A percentile compares a stretch with the other conserved stretches of the same genome.
Evolutionary conservation across 768 basidiomycete genomes (phyloP).

Genomic region (Boletus speciosus): DNA sequence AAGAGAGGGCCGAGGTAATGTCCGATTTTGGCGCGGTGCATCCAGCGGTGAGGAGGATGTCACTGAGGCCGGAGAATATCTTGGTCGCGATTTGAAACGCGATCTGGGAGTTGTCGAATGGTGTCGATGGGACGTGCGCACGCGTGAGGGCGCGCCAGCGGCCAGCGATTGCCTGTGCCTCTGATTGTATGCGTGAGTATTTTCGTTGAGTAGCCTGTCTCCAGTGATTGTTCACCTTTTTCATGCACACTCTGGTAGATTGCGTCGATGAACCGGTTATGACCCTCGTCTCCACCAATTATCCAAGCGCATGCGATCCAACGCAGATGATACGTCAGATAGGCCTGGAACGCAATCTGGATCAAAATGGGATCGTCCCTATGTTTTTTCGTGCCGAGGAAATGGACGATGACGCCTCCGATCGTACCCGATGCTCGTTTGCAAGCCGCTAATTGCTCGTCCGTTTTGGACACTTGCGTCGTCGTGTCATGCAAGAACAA

Average conservation of each 20-base stretch:
- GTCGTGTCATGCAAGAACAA: constrained; percentile 29
- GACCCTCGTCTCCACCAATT: constrained; percentile 25
- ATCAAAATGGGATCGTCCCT: constrained; percentile 34
- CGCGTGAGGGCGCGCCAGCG: constrained; percentile 44
- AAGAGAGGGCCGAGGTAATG: constrained; percentile 38
- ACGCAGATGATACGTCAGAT: constrained; percentile 23
- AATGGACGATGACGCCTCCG: constrained; percentile 24
- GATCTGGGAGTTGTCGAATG: constrained; percentile 22
- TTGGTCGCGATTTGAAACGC: constrained; percentile 22
- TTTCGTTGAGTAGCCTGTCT: neutral
- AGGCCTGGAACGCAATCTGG: constrained; percentile 36
- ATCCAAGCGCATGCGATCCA: constrained; percentile 31
- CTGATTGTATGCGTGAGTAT: constrained; percentile 23
- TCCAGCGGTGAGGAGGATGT: constrained; percentile 30
- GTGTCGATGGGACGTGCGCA: constrained; percentile 23
- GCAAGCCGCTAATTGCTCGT: constrained; percentile 24
- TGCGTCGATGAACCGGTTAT: constrained; percentile 21
- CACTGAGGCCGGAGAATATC: constrained; percentile 25
- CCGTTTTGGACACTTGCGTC: constrained; percentile 8
- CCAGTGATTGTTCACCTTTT: constrained; percentile 27
- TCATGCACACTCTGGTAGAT: constrained; percentile 36
- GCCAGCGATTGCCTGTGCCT: constrained; percentile 42
- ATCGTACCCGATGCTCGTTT: constrained; percentile 20
- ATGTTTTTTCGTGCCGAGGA: constrained; percentile 28
- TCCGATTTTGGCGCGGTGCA: constrained; percentile 20